Evolutionary conservation across 345 rosid species (phyloP).

Genomic region (Pseudoturritis turrita): DNA sequence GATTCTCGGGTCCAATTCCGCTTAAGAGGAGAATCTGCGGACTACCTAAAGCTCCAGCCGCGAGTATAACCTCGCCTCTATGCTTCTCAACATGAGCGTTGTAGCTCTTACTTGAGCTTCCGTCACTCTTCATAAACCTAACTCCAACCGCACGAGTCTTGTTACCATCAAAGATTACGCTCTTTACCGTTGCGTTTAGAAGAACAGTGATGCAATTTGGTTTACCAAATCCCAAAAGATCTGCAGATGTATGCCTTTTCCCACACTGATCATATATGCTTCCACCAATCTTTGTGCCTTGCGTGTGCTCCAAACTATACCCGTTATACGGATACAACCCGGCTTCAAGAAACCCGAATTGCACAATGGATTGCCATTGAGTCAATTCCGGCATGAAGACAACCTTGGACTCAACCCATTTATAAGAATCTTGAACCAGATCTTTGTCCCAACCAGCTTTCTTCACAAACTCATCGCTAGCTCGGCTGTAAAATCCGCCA

Average conservation of each 20-base stretch:
- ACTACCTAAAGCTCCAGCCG: conserved; percentile 76
- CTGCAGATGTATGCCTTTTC: conserved; percentile 63
- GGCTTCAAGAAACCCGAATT: conserved; percentile 70
- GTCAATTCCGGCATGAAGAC: conserved; percentile 54
- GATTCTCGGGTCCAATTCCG: conserved; percentile 57
- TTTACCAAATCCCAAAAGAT: conserved; percentile 56
- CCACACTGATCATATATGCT: conserved; percentile 55
- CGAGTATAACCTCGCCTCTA: conserved; percentile 59
- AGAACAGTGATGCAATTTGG: conserved; percentile 46
- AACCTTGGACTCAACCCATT: conserved; percentile 70
- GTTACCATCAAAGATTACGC: conserved; percentile 39
- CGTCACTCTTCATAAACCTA: conserved; percentile 53
- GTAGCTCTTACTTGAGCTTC: conserved; percentile 35
- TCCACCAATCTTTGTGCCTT: conserved; percentile 78
- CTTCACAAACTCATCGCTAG: conserved; percentile 47
- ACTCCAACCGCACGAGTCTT: conserved; percentile 48
- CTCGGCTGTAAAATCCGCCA: conserved; percentile 74
- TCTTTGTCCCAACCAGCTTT: conserved; percentile 57
- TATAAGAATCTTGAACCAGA: conserved; percentile 52
- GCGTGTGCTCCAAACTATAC: conserved; percentile 54
- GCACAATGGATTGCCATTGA: conserved; percentile 60
- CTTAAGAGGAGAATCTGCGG: conserved; percentile 68
- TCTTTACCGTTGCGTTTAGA: conserved; percentile 55
- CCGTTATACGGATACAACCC: conserved; percentile 67
- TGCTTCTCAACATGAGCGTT: conserved; percentile 49